These are phyloP conservation scores for Aspergillus avenaceus DNA, from an alignment of 495 filamentous ascomycete species.

Conservation along the genomic window DNA sequence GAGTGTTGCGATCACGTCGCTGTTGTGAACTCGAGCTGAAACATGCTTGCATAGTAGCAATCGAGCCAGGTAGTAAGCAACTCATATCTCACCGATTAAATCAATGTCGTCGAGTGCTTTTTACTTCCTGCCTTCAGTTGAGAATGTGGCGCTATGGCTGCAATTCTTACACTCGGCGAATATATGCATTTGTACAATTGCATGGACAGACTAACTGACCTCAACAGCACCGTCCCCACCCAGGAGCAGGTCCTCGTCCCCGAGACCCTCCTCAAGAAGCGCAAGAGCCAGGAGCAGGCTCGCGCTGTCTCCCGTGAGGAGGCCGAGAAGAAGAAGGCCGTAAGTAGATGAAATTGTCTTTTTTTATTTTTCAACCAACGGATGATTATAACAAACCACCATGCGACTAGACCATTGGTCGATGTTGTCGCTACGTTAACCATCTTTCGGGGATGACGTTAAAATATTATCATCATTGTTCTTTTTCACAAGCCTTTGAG, in stretches of 20 bases:
- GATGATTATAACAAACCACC: constrained; percentile 74
- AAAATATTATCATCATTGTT: constrained; percentile 22
- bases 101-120: constrained; percentile 71
- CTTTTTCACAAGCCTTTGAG: constrained; percentile 14
- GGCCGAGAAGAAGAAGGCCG: constrained; percentile 82
- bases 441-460: constrained; percentile 99
- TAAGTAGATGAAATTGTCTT: constrained; percentile 47
- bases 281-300: constrained; percentile 98
- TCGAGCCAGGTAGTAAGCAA: constrained; percentile 3
- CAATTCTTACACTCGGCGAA: constrained; percentile 86
- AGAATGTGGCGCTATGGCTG: constrained; percentile 87
- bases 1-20: constrained; percentile 3
- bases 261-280: constrained; percentile 99
- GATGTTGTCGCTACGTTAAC: constrained; percentile 96
- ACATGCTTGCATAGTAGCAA: constrained; percentile 28
- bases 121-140: constrained; percentile 50
- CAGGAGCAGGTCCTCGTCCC: constrained; percentile 91
- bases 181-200: constrained; percentile 53
- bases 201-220: constrained; percentile 68
- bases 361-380: constrained; percentile 16
- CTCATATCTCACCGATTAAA: constrained; percentile 72
- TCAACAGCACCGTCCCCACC: constrained; percentile 78
- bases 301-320: constrained; percentile 80
- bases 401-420: constrained; percentile 88
- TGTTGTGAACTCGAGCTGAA: constrained; percentile 27